Evolutionary conservation across 2,329 filamentous ascomycete genomes (phyloP), one percentile per base, ranked within the genome.

Genomic region (Epichloe uncinata): DNA sequence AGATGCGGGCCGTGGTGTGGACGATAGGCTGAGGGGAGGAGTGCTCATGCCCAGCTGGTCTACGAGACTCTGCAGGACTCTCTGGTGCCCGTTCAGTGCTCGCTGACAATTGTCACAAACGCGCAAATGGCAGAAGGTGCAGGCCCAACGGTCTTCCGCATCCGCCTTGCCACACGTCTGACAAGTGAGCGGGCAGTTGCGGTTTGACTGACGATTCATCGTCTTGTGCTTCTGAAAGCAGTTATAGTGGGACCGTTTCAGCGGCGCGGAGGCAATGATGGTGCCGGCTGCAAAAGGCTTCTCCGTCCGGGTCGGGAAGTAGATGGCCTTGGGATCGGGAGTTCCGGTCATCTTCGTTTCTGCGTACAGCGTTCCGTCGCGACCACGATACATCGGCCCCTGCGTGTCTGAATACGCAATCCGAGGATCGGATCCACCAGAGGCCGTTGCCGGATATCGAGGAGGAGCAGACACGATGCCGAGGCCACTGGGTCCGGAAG

Each of bases 161-260:
- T 78, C 73, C 46, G 66, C 63, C 50, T 64, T 66, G 48, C 68
- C 67, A 60, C 77, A 81, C 3, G 71, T 68, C 60, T 77, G 73
- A 59, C 77, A 81, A 11, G 73, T 67, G 18, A 79, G 65, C 2
- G 75, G 68, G 57, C 78, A 74, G 56, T 69, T 60, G 44, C 58
- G 61, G 60, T 80, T 79, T 52, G 64, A 63, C 48, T 70, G 69
- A 37, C 68, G 62, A 49, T 72, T 66, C 71, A 79, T 75, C 44
- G 62, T 66, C 44, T 59, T 60, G 58, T 81, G 77, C 3, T 60
- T 59, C 40, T 70, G 69, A 50, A 73, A 68, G 61, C 77, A 81
- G 50, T 63, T 56, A 54, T 69, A 69, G 53, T 72, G 69, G 1
- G 65, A 63, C 44, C 73, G 66, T 47, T 63, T 66, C n/a, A 78